Conservation (phyloP, 2,329 filamentous ascomycete genomes). For the Dothideomycetes sp. region DNA sequence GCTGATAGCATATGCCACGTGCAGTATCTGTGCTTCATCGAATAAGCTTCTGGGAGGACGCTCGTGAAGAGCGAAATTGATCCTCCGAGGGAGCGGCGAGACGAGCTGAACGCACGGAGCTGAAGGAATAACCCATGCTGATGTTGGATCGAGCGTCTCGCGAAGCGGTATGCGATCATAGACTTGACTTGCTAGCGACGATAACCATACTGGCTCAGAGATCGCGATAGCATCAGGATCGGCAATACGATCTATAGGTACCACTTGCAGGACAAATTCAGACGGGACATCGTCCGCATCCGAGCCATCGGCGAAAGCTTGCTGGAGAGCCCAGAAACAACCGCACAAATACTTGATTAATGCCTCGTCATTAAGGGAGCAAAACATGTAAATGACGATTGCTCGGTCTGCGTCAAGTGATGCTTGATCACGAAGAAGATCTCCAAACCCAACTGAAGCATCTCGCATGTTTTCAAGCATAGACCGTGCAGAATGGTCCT, state of each 20-base stretch:
- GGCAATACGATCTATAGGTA: slow-evolving; percentile 58
- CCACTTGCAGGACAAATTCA: slow-evolving; percentile 66
- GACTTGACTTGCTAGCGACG: slow-evolving; percentile 57
- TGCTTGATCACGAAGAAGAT: slow-evolving; percentile 1
- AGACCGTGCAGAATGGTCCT: neutral
- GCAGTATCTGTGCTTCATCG: slow-evolving; percentile 68
- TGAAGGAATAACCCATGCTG: slow-evolving; percentile 38
- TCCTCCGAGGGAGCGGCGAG: slow-evolving; percentile 54
- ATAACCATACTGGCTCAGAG: slow-evolving; percentile 49
- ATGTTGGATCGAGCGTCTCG: slow-evolving; percentile 16
- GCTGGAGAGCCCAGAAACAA: slow-evolving; percentile 62
- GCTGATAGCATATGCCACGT: slow-evolving; percentile 68
- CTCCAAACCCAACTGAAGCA: slow-evolving; percentile 4
- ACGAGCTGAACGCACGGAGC: slow-evolving; percentile 65
- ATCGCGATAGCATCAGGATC: slow-evolving; percentile 52
- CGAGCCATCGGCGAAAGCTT: slow-evolving; percentile 43
- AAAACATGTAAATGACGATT: slow-evolving; percentile 66
- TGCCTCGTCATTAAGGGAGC: slow-evolving; percentile 51
- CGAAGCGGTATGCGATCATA: slow-evolving; percentile 59
- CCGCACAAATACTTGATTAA: slow-evolving; percentile 58
- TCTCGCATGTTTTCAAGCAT: slow-evolving; percentile 4
- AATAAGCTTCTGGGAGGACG: slow-evolving; percentile 62
- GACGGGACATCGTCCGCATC: slow-evolving; percentile 11
- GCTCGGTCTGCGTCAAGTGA: slow-evolving; percentile 35
- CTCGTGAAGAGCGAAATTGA: slow-evolving; percentile 62